These are phyloP conservation scores for Phytophthora fragariaefolia DNA, from an alignment of 352 stramenopile species.

Conservation along the genomic window DNA sequence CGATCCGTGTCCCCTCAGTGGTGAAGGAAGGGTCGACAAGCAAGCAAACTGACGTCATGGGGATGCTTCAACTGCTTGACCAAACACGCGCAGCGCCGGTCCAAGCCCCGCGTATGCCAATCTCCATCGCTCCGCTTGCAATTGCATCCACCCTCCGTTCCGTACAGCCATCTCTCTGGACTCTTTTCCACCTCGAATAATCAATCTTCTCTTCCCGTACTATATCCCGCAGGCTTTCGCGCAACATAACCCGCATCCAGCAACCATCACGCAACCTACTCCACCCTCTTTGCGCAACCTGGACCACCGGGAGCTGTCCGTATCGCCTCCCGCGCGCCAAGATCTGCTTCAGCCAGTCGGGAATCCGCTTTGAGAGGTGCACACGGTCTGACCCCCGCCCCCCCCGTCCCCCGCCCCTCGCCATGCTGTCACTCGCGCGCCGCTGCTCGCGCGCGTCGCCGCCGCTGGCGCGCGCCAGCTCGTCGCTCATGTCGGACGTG, in stretches of 20 bases:
- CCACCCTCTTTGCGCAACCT: neutral
- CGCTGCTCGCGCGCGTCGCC: constrained; percentile 26
- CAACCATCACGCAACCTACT: neutral
- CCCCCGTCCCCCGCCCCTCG: too few relatives aligned
- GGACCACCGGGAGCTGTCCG: neutral
- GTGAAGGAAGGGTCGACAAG: neutral
- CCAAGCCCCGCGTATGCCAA: neutral
- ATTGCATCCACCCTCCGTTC: neutral
- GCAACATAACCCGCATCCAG: neutral
- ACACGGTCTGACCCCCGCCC: too few relatives aligned
- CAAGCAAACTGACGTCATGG: neutral
- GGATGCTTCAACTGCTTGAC: neutral
- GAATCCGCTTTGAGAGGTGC: too few relatives aligned
- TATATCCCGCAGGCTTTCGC: neutral
- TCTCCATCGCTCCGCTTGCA: neutral
- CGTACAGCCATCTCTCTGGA: too few relatives aligned
- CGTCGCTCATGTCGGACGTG: constrained; percentile 89
- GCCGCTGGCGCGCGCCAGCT: constrained; percentile 37
- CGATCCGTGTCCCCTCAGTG: too few relatives aligned
- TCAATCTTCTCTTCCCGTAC: too few relatives aligned
- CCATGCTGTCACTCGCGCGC: constrained; percentile 41
- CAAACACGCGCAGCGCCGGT: neutral
- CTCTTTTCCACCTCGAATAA: too few relatives aligned
- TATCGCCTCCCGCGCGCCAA: too few relatives aligned
- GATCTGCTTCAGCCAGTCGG: neutral